Evolutionary conservation across 805 yeast genomes (phyloP).

Genomic region (Jamesozyma hellenica): DNA sequence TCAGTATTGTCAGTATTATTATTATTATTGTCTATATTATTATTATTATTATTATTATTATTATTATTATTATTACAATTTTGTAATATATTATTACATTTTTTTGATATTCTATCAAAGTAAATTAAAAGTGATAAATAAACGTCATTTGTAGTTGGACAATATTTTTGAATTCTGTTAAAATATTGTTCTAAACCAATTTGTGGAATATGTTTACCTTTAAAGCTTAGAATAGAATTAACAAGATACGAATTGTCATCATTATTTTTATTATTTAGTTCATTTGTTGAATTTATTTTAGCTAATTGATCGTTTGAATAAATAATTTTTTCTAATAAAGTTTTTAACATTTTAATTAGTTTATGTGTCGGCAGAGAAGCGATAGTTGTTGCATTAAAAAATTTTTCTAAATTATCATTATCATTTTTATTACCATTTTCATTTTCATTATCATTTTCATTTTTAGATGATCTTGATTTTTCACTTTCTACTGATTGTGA

Average conservation of each 20-base stretch:
- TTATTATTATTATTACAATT: constrained; percentile 7
- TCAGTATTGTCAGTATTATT: constrained; percentile 6
- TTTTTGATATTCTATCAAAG: constrained; percentile 85
- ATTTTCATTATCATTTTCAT: background rate
- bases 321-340: constrained; percentile 74
- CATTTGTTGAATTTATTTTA: constrained; percentile 15
- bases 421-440: background rate
- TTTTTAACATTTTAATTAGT: constrained; percentile 73
- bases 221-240: constrained; percentile 64
- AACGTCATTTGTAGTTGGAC: constrained; percentile 98
- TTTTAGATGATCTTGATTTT: background rate
- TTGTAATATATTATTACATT: constrained; percentile 26
- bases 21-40: constrained; percentile 3
- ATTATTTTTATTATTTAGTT: background rate
- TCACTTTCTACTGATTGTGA: background rate
- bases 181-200: constrained; percentile 83
- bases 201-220: constrained; percentile 95
- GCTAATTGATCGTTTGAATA: constrained; percentile 73
- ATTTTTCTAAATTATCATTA: background rate
- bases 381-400: constrained; percentile 35
- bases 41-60: constrained; percentile 4
- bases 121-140: constrained; percentile 82
- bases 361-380: constrained; percentile 77
- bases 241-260: constrained; percentile 1
- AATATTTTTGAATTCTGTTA: constrained; percentile 83